A percentile compares a stretch with the other conserved stretches of the same genome.
Conservation (phyloP, 768 basidiomycete genomes). For the Chalciporus pseudorubinellus region DNA sequence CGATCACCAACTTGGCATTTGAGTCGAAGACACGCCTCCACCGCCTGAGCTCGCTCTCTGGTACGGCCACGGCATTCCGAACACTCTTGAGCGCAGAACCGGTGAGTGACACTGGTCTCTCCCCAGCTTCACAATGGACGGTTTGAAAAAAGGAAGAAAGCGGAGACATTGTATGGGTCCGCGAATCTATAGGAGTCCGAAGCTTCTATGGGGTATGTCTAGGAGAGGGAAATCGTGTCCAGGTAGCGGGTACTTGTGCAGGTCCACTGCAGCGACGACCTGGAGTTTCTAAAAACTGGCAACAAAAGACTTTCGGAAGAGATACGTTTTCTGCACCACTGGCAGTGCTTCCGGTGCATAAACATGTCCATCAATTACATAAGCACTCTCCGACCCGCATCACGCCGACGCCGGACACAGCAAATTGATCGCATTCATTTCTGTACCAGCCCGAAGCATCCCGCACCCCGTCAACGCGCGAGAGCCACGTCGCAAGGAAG, state of each 20-base stretch:
- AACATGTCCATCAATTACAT: constrained; percentile 23
- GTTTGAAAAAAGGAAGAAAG: constrained; percentile 46
- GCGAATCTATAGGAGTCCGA: constrained; percentile 29
- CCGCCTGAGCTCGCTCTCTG: constrained; percentile 80
- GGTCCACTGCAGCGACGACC: constrained; percentile 7
- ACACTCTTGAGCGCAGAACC: constrained; percentile 61
- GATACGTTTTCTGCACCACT: not conserved
- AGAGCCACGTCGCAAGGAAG: constrained; percentile 50
- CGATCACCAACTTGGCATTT: constrained; percentile 67
- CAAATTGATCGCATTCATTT: not conserved
- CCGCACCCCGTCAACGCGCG: constrained; percentile 10
- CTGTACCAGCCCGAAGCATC: not conserved
- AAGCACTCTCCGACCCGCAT: constrained; percentile 31
- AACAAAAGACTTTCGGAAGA: not conserved
- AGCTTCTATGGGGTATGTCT: constrained; percentile 36
- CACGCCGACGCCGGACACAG: not conserved
- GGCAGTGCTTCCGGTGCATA: constrained; percentile 25
- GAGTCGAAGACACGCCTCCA: constrained; percentile 88
- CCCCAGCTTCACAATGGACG: constrained; percentile 52
- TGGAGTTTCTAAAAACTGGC: constrained; percentile 9
- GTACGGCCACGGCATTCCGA: constrained; percentile 64
- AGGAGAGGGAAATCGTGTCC: constrained; percentile 18
- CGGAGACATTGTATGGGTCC: constrained; percentile 39
- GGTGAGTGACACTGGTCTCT: constrained; percentile 40
- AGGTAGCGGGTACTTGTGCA: constrained; percentile 14